These are phyloP conservation scores for Flagelloscypha sp. DNA, from an alignment of 768 basidiomycete species.

Conservation along the genomic window DNA sequence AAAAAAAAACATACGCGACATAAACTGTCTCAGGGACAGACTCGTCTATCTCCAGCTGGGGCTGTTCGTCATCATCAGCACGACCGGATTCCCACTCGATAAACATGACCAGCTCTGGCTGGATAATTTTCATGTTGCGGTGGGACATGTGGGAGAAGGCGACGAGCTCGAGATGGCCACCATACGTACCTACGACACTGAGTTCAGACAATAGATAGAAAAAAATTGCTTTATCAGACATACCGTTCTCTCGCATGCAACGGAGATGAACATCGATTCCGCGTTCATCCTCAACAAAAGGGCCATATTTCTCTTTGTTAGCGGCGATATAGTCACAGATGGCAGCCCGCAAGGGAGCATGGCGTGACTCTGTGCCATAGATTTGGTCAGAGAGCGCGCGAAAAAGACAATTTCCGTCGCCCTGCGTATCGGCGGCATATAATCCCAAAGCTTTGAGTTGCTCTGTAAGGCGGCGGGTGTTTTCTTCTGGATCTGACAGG, in stretches of 20 bases:
- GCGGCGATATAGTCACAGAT: slow-evolving; percentile 77
- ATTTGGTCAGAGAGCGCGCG: slow-evolving; percentile 85
- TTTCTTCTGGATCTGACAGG: slow-evolving; percentile 52
- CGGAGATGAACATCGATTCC: slow-evolving; percentile 63
- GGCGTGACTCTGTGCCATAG: slow-evolving; percentile 64
- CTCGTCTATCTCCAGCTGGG: no score
- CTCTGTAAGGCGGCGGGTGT: slow-evolving; percentile 54
- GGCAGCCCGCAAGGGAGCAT: slow-evolving; percentile 59
- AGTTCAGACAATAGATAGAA: slow-evolving; percentile 3
- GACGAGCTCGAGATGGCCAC: slow-evolving; percentile 89
- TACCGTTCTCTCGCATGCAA: slow-evolving; percentile 75
- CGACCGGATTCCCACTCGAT: slow-evolving; percentile 72
- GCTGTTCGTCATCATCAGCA: no score
- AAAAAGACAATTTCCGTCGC: slow-evolving; percentile 92
- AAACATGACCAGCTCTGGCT: slow-evolving; percentile 86
- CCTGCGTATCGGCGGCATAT: slow-evolving; percentile 80
- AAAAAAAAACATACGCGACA: slow-evolving; percentile 63
- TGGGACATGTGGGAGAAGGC: slow-evolving; percentile 79
- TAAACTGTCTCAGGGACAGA: slow-evolving; percentile 61
- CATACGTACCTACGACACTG: slow-evolving; percentile 62
- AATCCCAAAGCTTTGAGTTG: slow-evolving; percentile 75
- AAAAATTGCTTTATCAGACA: slow-evolving; percentile 15
- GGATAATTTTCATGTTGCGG: slow-evolving; percentile 84
- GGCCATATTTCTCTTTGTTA: slow-evolving; percentile 67
- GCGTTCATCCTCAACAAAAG: slow-evolving; percentile 83